Evolutionary conservation across 129 eudicot species (phyloP).

Genomic region (Chrysanthemum lavandulifolium): DNA sequence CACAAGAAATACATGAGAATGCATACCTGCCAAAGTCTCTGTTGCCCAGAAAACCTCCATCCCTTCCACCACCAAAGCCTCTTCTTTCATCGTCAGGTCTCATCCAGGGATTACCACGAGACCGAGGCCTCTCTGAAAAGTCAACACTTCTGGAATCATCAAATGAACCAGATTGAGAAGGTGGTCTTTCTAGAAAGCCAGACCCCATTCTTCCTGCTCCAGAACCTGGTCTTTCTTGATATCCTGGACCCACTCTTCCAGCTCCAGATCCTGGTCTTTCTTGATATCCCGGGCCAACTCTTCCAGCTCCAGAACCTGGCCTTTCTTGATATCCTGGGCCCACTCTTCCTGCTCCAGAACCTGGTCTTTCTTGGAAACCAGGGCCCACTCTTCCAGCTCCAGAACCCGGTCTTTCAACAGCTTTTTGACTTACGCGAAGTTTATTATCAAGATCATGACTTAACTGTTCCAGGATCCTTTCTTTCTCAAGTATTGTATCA

Average conservation of each 20-base stretch:
- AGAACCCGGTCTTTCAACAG: slow-evolving; percentile 73
- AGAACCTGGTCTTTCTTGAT: slow-evolving; percentile 24
- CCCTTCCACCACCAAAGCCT: slow-evolving; percentile 63
- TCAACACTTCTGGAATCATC: slow-evolving; percentile 57
- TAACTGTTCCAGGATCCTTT: slow-evolving; percentile 65
- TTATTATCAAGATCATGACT: slow-evolving; percentile 78
- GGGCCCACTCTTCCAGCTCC: slow-evolving; percentile 72
- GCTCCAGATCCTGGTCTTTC: slow-evolving; percentile 58
- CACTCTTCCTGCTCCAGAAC: slow-evolving; percentile 73
- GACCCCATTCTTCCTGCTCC: slow-evolving; percentile 47
- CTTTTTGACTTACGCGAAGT: slow-evolving; percentile 64
- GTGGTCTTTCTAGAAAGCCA: slow-evolving; percentile 43
- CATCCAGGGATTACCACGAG: slow-evolving; percentile 73
- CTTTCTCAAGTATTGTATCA: slow-evolving; percentile 47
- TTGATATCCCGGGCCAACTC: slow-evolving; percentile 52
- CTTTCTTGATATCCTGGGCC: slow-evolving; percentile 48
- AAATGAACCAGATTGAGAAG: slow-evolving; percentile 51
- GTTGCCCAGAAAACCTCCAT: slow-evolving; percentile 66
- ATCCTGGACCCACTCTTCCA: neutral
- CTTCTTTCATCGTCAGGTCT: slow-evolving; percentile 71
- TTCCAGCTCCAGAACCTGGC: slow-evolving; percentile 32
- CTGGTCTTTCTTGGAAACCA: slow-evolving; percentile 53
- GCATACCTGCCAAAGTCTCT: slow-evolving; percentile 78
- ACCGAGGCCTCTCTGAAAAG: slow-evolving; percentile 53
- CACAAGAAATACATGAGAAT: neutral